Evolutionary conservation across 2,329 filamentous ascomycete species (phyloP).

Genomic region (Talaromyces islandicus): DNA sequence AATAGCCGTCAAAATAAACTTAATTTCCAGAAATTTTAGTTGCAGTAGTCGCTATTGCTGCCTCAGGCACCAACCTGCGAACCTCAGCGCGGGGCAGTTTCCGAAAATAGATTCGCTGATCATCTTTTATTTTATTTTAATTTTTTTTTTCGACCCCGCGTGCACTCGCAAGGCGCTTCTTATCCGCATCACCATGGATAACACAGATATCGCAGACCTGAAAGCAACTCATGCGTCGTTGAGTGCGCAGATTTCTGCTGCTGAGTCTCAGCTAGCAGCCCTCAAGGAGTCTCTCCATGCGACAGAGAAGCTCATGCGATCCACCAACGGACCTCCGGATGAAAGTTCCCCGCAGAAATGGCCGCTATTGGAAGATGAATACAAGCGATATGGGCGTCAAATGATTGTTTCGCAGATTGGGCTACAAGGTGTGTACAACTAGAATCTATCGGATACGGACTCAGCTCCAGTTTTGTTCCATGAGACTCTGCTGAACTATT

Average conservation of each 20-base stretch:
- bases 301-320: conserved; percentile 17
- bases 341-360: conserved; percentile 42
- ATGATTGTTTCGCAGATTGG: conserved; percentile 82
- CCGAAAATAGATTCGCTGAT: neutral
- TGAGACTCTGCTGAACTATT: neutral
- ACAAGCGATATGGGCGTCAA: conserved; percentile 81
- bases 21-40: neutral
- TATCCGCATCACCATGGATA: neutral
- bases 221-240: conserved; percentile 26
- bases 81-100: neutral
- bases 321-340: conserved; percentile 12
- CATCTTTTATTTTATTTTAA: too few relatives aligned
- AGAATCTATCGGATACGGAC: neutral
- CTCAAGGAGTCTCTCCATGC: conserved; percentile 31
- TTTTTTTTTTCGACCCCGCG: neutral
- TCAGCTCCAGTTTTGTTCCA: neutral
- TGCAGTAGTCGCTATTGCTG: neutral
- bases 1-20: neutral
- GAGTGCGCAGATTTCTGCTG: conserved; percentile 30
- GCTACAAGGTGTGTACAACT: conserved; percentile 54
- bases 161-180: neutral
- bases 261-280: conserved; percentile 28
- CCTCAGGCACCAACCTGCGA: neutral
- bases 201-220: conserved; percentile 5
- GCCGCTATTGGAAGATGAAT: conserved; percentile 68